phyloP scores from a whole-genome alignment of 2,329 filamentous ascomycete species.

The Fusarium guadeloupense region DNA sequence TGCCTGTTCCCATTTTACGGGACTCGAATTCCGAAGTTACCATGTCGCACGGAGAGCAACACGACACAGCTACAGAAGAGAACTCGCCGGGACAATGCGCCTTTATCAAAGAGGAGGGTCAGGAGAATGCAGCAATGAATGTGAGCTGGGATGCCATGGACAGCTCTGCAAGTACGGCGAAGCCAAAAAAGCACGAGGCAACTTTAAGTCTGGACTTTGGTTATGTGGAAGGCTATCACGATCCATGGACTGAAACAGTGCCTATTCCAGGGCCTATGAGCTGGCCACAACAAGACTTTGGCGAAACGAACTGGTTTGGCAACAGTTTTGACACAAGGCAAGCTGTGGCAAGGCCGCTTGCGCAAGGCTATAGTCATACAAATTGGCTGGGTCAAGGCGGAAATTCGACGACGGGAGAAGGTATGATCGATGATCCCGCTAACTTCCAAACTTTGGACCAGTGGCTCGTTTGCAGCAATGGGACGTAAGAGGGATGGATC shows the following conservation, averaged over 20 bases:
- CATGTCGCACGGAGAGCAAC: not conserved
- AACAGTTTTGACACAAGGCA: not conserved
- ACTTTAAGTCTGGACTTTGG: not conserved
- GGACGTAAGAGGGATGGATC: not conserved
- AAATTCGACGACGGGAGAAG: not conserved
- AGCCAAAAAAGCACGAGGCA: not conserved
- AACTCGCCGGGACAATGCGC: not conserved
- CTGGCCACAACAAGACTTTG: not conserved
- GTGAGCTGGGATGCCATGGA: constrained; percentile 22
- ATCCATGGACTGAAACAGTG: not conserved
- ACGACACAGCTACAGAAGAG: not conserved
- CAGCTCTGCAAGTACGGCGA: not conserved
- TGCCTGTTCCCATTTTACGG: not conserved
- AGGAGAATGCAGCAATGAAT: not conserved
- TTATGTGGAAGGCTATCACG: not conserved
- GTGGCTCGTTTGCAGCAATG: constrained; percentile 20
- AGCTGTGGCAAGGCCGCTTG: not conserved
- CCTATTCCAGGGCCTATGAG: not conserved
- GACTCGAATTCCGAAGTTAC: not conserved
- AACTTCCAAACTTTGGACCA: constrained; percentile 30
- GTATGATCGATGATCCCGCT: constrained; percentile 1
- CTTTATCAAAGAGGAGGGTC: not conserved
- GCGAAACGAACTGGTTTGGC: not conserved
- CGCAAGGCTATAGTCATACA: not conserved
- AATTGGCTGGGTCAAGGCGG: not conserved